Base-by-base conservation (phyloP, 306 rosid genomes). In the Cicer yamashitae region DNA sequence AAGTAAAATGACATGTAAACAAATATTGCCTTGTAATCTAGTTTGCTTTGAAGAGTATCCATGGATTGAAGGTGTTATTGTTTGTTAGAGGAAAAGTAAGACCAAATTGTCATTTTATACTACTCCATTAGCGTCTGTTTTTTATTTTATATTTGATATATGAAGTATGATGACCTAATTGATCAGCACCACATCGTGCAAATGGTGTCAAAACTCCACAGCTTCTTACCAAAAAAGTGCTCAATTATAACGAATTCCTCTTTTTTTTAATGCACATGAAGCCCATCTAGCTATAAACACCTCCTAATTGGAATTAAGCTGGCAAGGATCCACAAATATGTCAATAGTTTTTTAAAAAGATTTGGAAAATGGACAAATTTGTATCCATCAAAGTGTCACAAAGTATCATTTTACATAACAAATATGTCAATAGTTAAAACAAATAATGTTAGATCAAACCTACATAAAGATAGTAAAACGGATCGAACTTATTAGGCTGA, bases 261-360 rank as follows among this genome's bases (percentile, higher is more conserved):
- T 48, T 59, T 75, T 17, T 63, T 46, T 63, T 62, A 41, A 39
- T 71, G 61, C 86, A 64, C 82, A 53, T 78, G 80, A 81, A 76
- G 60, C 83, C 84, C 79, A 79, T 73, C 48, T 71, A 30, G 51
- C 44, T 71, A 30, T 51, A 64, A 67, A 46, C 51, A 12, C 22
- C 38, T 60, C 48, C 25, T 63, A 46, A 60, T 80, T 51, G 82
- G 64, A 57, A 57, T 65, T 70, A 66, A 60, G 64, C 77, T 84
- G 82, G 79, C 77, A 73, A 67, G 38, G 79, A 72, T 72, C 60
- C 61, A 15, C 70, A 50, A 54, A 39, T 59, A 12, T 57, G 18
- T 17, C 18, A 45, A 45, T 45, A 45, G 7, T 9, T 45, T 25
- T 25, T 25, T 2, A 25, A 25, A 25, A 25, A 25, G 4, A 25